Conservation (phyloP, 192 early-diverging fungal genomes). For the Coemansia sp. region DNA sequence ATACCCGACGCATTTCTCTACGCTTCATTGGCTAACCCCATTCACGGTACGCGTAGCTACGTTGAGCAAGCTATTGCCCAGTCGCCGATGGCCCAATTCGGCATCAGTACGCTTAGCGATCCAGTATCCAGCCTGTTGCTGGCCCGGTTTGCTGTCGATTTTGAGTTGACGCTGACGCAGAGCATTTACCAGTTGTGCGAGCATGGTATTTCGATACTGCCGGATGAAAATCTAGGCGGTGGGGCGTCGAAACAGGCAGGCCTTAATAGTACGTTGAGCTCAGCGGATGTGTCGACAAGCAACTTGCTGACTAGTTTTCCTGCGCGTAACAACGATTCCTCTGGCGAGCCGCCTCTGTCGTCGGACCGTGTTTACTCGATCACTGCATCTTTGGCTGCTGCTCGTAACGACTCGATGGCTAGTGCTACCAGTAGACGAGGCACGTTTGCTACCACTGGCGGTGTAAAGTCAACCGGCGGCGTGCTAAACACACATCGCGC, state of each 20-base stretch:
- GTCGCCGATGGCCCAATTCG: constrained; percentile 34
- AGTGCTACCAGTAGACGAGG: constrained; percentile 24
- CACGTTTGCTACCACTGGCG: constrained; percentile 9
- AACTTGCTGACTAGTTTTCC: constrained; percentile 15
- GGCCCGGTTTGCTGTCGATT: constrained; percentile 46
- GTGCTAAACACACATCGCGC: constrained; percentile 20
- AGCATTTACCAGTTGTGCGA: constrained; percentile 58
- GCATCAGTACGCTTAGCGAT: constrained; percentile 36
- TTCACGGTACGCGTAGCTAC: constrained; percentile 24
- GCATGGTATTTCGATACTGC: constrained; percentile 41
- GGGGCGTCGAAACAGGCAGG: not conserved
- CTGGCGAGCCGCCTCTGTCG: not conserved
- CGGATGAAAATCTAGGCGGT: constrained; percentile 8
- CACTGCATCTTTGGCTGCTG: constrained; percentile 19
- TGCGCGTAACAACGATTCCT: not conserved
- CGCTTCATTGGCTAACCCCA: constrained; percentile 24
- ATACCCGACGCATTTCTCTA: constrained; percentile 45
- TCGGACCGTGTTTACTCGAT: constrained; percentile 34
- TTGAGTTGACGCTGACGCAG: constrained; percentile 54
- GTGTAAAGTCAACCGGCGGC: not conserved
- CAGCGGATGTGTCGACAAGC: constrained; percentile 26
- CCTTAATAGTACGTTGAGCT: constrained; percentile 8
- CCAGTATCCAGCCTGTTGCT: constrained; percentile 48
- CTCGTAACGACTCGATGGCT: constrained; percentile 46
- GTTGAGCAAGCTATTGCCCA: constrained; percentile 20